Conservation (phyloP, 495 filamentous ascomycete genomes). For the Letharia lupina region DNA sequence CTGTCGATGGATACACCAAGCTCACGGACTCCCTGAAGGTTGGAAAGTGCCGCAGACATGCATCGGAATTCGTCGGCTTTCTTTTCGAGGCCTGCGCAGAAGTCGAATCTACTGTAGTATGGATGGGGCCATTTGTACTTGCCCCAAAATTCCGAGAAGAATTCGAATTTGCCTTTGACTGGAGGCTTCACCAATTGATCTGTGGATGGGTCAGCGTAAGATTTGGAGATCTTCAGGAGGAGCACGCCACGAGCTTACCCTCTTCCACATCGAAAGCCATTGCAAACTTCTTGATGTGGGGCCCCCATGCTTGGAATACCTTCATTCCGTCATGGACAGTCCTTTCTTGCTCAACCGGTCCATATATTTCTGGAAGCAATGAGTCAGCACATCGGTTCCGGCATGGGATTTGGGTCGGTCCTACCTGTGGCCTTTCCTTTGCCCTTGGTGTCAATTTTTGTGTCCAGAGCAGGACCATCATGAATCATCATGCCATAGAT, state of each 20-base stretch:
- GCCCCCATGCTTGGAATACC: constrained; percentile 43
- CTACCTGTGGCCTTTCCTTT: constrained; percentile 32
- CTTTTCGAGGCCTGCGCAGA: constrained; percentile 41
- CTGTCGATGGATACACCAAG: constrained; percentile 48
- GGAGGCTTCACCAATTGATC: constrained; percentile 16
- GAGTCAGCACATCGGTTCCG: not conserved
- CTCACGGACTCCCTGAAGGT: constrained; percentile 35
- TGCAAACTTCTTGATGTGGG: constrained; percentile 42
- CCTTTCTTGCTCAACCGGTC: not conserved
- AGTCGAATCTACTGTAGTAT: constrained; percentile 41
- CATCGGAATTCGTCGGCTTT: constrained; percentile 44
- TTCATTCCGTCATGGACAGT: constrained; percentile 34
- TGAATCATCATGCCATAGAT: constrained; percentile 39
- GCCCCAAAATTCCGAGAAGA: constrained; percentile 41
- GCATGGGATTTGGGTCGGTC: not conserved
- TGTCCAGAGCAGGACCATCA: not conserved
- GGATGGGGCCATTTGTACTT: constrained; percentile 44
- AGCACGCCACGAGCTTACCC: constrained; percentile 9
- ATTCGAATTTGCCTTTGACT: constrained; percentile 35
- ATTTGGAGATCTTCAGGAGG: not conserved
- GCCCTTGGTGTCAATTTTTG: constrained; percentile 6
- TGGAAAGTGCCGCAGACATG: constrained; percentile 41
- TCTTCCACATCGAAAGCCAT: constrained; percentile 49
- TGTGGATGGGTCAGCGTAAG: not conserved
- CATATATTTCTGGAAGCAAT: constrained; percentile 10